phyloP scores from a whole-genome alignment of 495 filamentous ascomycete species.

The Podospora conica region DNA sequence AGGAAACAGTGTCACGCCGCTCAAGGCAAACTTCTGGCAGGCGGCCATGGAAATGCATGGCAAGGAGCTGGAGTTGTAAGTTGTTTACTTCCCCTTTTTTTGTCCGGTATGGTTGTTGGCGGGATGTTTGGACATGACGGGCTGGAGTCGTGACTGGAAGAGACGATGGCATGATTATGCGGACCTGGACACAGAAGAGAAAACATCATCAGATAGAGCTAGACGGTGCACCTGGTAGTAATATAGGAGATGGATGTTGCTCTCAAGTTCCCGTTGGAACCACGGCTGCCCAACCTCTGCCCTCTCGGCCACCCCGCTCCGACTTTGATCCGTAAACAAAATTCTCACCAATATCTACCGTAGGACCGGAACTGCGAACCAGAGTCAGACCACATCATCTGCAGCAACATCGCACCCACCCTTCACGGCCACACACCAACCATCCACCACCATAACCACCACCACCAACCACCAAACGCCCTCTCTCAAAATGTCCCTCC shows the following conservation, averaged over 20 bases:
- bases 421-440: background rate
- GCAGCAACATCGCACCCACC: background rate
- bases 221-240: constrained; percentile 23
- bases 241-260: constrained; percentile 22
- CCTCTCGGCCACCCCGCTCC: background rate
- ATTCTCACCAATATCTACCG: background rate
- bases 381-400: background rate
- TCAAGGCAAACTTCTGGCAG: constrained; percentile 91
- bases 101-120: background rate
- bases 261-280: background rate
- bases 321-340: background rate
- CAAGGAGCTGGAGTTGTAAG: constrained; percentile 86
- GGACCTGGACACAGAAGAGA: background rate
- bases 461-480: background rate
- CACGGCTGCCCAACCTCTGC: background rate
- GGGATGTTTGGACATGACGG: background rate
- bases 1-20: constrained; percentile 66
- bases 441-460: background rate
- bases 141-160: background rate
- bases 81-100: constrained; percentile 27
- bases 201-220: constrained; percentile 20
- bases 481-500: background rate
- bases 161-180: constrained; percentile 11
- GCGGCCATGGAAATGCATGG: constrained; percentile 50
- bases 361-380: background rate